These are phyloP conservation scores for Priceomyces medius DNA, from an alignment of 805 yeast genomes.

Conservation along the genomic window DNA sequence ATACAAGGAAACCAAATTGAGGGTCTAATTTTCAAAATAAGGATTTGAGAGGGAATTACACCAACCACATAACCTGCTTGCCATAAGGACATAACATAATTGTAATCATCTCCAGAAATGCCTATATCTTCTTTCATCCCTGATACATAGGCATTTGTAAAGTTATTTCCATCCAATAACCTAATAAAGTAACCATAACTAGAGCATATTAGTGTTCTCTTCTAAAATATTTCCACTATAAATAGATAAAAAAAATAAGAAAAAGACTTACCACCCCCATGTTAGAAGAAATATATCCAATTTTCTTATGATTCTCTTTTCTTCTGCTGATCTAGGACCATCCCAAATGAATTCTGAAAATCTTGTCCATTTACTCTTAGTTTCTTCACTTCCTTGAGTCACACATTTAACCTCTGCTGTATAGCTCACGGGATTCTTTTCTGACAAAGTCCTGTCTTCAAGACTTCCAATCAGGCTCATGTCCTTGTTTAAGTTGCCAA, in stretches of 20 bases:
- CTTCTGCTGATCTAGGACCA: constrained; percentile 7
- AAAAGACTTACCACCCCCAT: constrained; percentile 10
- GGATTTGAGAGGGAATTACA: constrained; percentile 55
- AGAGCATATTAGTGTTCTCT: constrained; percentile 29
- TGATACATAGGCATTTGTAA: constrained; percentile 26
- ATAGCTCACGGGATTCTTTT: no score
- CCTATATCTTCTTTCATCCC: constrained; percentile 30
- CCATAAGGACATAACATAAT: constrained; percentile 50
- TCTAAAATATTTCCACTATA: no score
- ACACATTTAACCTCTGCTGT: background rate
- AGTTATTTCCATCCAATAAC: constrained; percentile 8
- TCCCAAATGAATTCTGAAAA: constrained; percentile 7
- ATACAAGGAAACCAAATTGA: constrained; percentile 51
- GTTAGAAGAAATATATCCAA: constrained; percentile 9
- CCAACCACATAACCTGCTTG: constrained; percentile 58
- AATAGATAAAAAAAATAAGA: background rate
- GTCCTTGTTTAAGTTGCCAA: background rate
- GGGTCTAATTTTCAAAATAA: constrained; percentile 48
- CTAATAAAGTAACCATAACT: constrained; percentile 15
- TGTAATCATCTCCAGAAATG: constrained; percentile 44
- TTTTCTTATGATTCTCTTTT: constrained; percentile 7
- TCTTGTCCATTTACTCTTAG: constrained; percentile 3
- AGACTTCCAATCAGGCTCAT: background rate
- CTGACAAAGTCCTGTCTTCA: no score
- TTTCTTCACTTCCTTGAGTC: background rate